These are phyloP conservation scores for Moricandia moricandioides DNA, from an alignment of 345 rosid genomes.

Conservation along the genomic window DNA sequence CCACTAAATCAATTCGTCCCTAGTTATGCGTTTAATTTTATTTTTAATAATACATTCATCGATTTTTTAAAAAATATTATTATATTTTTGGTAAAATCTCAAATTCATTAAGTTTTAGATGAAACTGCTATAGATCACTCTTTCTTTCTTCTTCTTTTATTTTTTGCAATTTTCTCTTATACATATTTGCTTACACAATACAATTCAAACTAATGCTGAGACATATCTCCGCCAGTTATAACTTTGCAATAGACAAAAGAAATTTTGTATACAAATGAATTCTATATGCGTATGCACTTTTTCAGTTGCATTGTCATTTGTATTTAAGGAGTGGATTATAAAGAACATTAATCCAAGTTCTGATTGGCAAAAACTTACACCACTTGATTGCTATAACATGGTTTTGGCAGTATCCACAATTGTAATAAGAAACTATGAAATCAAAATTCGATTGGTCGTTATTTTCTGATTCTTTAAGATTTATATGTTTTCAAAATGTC, in stretches of 20 bases:
- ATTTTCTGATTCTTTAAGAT: slow-evolving; percentile 19
- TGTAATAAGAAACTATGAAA: slow-evolving; percentile 20
- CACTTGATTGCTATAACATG: slow-evolving; percentile 28
- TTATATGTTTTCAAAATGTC: slow-evolving; percentile 25
- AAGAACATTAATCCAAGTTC: slow-evolving; percentile 24
- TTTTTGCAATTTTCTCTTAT: neutral
- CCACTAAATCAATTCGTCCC: neutral
- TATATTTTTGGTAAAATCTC: neutral
- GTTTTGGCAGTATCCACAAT: slow-evolving; percentile 24
- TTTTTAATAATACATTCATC: neutral
- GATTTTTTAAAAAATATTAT: neutral
- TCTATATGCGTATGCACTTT: neutral
- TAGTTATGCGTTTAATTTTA: neutral
- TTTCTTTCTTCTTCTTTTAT: neutral
- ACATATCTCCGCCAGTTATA: slow-evolving; percentile 2
- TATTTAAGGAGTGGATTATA: slow-evolving; percentile 9
- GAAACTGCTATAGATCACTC: neutral
- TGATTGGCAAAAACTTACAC: slow-evolving; percentile 27
- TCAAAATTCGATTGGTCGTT: slow-evolving; percentile 9
- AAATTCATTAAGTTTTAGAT: neutral
- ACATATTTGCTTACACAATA: neutral
- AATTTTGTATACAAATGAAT: slow-evolving; percentile 5
- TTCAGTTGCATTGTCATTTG: slow-evolving; percentile 9
- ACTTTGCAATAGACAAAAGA: neutral
- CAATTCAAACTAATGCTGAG: neutral